Evolutionary conservation across 169 alveolate species (phyloP).

Genomic region (Theileria luwenshuni): DNA sequence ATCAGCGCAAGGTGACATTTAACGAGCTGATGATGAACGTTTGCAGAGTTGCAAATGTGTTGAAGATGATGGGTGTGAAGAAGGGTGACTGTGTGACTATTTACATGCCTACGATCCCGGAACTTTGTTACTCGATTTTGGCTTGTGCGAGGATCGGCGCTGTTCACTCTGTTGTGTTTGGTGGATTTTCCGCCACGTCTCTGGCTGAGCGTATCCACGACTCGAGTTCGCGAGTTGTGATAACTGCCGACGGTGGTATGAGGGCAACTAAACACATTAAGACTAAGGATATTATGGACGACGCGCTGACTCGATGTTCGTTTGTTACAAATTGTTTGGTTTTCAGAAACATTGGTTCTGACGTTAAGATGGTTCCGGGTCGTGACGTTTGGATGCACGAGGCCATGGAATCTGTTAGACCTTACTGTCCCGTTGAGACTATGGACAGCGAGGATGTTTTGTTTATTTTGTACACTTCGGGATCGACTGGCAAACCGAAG

Average conservation of each 20-base stretch:
- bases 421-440: conserved; percentile 89
- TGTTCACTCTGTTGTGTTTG: conserved; percentile 95
- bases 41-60: conserved; percentile 89
- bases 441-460: conserved; percentile 94
- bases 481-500: conserved; percentile 97
- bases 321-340: conserved; percentile 47
- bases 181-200: conserved; percentile 95
- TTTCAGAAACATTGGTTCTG: conserved; percentile 41
- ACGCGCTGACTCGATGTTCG: conserved; percentile 51
- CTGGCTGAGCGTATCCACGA: conserved; percentile 90
- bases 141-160: conserved; percentile 98
- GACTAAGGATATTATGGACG: conserved; percentile 60
- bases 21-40: conserved; percentile 76
- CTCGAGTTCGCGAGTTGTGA: conserved; percentile 74
- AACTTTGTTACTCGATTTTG: conserved; percentile 87
- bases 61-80: conserved; percentile 87
- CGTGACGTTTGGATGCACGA: conserved; percentile 85
- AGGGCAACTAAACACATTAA: conserved; percentile 62
- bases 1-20: conserved; percentile 76
- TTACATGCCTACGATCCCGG: conserved; percentile 96
- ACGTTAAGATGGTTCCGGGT: conserved; percentile 71
- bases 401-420: conserved; percentile 82
- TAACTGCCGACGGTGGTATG: conserved; percentile 59
- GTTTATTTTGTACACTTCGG: conserved; percentile 93
- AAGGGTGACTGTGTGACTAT: conserved; percentile 94